These are phyloP conservation scores for Chondrus crispus DNA, from an alignment of 23 red algal genomes.

Conservation along the genomic window DNA sequence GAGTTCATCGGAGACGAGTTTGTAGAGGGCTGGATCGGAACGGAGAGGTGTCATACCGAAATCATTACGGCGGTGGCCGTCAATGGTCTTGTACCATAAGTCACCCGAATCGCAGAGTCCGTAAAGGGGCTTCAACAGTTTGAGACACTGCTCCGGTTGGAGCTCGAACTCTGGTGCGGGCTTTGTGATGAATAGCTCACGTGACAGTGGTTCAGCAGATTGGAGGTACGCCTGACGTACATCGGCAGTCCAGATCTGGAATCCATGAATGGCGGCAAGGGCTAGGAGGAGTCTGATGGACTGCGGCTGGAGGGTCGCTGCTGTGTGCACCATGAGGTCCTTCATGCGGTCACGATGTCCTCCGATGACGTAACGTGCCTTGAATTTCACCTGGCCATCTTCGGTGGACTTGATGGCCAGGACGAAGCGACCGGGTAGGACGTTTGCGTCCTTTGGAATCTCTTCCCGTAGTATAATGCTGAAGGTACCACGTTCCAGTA, in stretches of 20 bases:
- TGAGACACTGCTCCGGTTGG: background rate
- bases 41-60: background rate
- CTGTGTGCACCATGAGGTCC: slow-evolving; percentile 20
- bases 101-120: slow-evolving; percentile 7
- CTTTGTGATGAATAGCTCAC: background rate
- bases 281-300: background rate
- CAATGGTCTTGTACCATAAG: slow-evolving; percentile 11
- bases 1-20: background rate
- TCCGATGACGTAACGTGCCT: background rate
- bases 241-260: background rate
- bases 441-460: background rate
- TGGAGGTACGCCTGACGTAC: background rate
- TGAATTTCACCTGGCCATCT: background rate
- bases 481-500: background rate
- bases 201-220: background rate
- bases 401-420: background rate
- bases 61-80: background rate
- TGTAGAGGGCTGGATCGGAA: background rate
- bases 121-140: slow-evolving; percentile 18
- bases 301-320: slow-evolving; percentile 19
- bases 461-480: background rate
- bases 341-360: background rate
- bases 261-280: background rate
- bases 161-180: slow-evolving; percentile 12
- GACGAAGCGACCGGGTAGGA: background rate